Conservation (phyloP, 495 filamentous ascomycete species). For the Penicillium lividum region DNA sequence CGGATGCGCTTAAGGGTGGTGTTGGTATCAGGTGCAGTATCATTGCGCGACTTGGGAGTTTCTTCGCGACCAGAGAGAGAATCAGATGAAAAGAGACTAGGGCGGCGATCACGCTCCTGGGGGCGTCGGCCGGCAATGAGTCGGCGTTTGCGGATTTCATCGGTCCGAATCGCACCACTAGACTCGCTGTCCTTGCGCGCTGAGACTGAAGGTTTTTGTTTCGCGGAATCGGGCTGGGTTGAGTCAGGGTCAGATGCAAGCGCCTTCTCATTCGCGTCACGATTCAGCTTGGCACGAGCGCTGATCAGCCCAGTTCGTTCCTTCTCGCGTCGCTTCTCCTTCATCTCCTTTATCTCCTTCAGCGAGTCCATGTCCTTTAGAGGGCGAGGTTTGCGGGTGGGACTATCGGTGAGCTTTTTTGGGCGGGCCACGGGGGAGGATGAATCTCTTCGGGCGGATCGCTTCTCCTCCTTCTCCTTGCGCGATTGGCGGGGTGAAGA, state of each 20-base stretch:
- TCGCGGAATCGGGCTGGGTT: slow-evolving; percentile 23
- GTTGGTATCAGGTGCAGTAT: slow-evolving; percentile 27
- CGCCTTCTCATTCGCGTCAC: slow-evolving; percentile 25
- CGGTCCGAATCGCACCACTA: slow-evolving; percentile 29
- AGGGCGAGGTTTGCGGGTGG: slow-evolving; percentile 26
- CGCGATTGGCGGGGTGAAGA: slow-evolving; percentile 57
- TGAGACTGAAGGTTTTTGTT: slow-evolving; percentile 27
- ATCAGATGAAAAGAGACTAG: slow-evolving; percentile 46
- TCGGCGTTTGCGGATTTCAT: slow-evolving; percentile 44
- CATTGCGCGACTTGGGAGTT: slow-evolving; percentile 36
- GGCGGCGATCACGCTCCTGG: slow-evolving; percentile 38
- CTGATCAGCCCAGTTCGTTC: slow-evolving; percentile 26
- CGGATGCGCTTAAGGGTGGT: slow-evolving; percentile 61
- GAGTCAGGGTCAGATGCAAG: slow-evolving; percentile 35
- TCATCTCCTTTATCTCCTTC: slow-evolving; percentile 15
- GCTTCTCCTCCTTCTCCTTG: slow-evolving; percentile 54
- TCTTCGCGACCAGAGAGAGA: slow-evolving; percentile 45
- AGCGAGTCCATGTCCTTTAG: slow-evolving; percentile 30
- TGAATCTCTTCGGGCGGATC: slow-evolving; percentile 48
- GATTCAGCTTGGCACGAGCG: slow-evolving; percentile 25
- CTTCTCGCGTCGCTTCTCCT: slow-evolving; percentile 40
- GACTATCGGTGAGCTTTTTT: slow-evolving; percentile 35
- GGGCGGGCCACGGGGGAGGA: slow-evolving; percentile 50
- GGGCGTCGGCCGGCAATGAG: slow-evolving; percentile 48
- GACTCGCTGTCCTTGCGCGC: slow-evolving; percentile 39